These are phyloP conservation scores for Calonectria montana DNA, from an alignment of 2,329 filamentous ascomycete genomes.

Conservation along the genomic window DNA sequence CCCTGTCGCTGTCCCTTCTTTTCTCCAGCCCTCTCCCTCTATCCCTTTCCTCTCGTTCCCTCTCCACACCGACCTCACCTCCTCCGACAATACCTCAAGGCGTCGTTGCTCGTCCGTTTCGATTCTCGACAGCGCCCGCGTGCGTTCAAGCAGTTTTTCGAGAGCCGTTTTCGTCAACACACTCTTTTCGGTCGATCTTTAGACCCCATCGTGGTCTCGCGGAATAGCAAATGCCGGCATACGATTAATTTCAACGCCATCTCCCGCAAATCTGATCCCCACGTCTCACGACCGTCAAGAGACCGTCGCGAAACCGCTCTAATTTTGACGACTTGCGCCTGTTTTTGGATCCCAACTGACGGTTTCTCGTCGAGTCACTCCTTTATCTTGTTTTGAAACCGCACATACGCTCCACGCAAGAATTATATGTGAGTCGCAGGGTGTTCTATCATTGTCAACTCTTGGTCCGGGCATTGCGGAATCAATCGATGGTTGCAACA, in stretches of 20 bases:
- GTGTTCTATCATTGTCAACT: neutral
- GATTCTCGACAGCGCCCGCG: conserved; percentile 47
- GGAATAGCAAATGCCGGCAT: conserved; percentile 46
- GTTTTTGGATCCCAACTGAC: conserved; percentile 49
- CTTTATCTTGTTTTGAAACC: conserved; percentile 49
- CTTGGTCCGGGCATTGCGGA: neutral
- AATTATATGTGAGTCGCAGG: conserved; percentile 41
- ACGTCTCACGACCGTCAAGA: conserved; percentile 29
- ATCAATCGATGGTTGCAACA: neutral
- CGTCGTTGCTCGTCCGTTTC: conserved; percentile 45
- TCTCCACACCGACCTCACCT: conserved; percentile 45
- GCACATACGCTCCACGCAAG: conserved; percentile 46
- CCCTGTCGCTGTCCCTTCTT: conserved; percentile 46
- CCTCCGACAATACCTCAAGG: conserved; percentile 46
- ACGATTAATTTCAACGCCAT: conserved; percentile 44
- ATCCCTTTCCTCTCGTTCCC: conserved; percentile 40
- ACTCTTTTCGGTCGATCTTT: conserved; percentile 38
- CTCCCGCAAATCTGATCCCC: conserved; percentile 32
- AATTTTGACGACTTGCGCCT: conserved; percentile 43
- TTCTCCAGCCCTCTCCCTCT: conserved; percentile 44
- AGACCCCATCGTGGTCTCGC: conserved; percentile 46
- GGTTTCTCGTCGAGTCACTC: conserved; percentile 62
- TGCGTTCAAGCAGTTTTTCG: conserved; percentile 39
- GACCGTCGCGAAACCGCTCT: conserved; percentile 36
- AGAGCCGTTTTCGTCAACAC: conserved; percentile 36